Base-by-base conservation (phyloP, 1,284 basidiomycete genomes). In the Sporisorium graminicola region DNA sequence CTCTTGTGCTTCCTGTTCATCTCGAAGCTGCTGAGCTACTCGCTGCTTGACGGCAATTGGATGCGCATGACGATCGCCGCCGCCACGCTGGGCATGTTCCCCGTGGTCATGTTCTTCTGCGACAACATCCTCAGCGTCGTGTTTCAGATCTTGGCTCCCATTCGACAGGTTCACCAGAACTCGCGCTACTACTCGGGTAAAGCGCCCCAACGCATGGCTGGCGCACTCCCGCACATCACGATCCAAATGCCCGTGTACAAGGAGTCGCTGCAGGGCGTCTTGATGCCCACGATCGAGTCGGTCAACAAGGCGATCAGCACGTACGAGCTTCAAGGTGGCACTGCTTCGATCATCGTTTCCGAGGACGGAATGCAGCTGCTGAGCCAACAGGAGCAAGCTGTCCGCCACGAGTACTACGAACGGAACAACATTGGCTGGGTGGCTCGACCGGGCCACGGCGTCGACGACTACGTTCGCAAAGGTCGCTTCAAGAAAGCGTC, bases 191-290 rank as follows among this genome's bases (percentile, higher is more conserved):
- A 62, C 84, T 87, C 73, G 83, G 86, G 80, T 75, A 86, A 68
- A 71, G 85, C 71, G 82, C 86, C 67, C 76, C 79, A 87, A 86
- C 26, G 92, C 92, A 86, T 91, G 89, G 86, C 91, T 16, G 91
- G 92, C 74, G 71, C 86, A 1, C 87, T 93, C 1, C 92, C 92
- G 3, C 92, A 92, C 79, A 88, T 93, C 66, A 92, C 92, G 0
- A 88, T 31, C 29, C 29, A 31, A 10, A 31, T 31, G 29, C 29
- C 29, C 10, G 29, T 31, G 5, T 31, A 31, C 29, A 31, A 31
- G 29, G 29, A 31, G 29, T 31, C 29, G 29, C 29, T 31, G 5
- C 5, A 5, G 10, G 29, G 29, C 10, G 29, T 31, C 5, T 31
- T 31, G 29, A 31, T 31, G 29, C 29, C 29, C 29, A 31, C 29